phyloP scores from a whole-genome alignment of 768 basidiomycete genomes.

The Megacollybia marginata region DNA sequence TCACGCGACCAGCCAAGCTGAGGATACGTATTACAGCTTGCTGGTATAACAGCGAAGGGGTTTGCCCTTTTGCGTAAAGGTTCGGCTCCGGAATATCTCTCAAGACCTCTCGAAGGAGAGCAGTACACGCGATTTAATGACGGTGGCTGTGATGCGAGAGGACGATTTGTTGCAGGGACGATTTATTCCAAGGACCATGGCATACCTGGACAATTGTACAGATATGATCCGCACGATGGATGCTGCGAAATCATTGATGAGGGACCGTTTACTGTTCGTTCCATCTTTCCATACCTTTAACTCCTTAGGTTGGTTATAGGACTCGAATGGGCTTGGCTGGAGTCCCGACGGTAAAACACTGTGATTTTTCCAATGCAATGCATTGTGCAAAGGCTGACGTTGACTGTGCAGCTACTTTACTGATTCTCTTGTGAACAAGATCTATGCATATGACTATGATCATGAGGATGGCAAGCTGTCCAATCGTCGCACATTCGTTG shows the following conservation, averaged over 20 bases:
- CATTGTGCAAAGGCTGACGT: slow-evolving; percentile 2
- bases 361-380: slow-evolving; percentile 25
- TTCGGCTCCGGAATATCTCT: slow-evolving; percentile 40
- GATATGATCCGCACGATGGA: slow-evolving; percentile 45
- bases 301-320: slow-evolving; percentile 22
- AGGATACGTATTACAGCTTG: slow-evolving; percentile 33
- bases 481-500: slow-evolving; percentile 50
- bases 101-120: slow-evolving; percentile 37
- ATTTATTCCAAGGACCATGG: slow-evolving; percentile 40
- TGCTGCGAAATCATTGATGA: slow-evolving; percentile 46
- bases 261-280: slow-evolving; percentile 56
- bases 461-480: slow-evolving; percentile 41
- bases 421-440: slow-evolving; percentile 57
- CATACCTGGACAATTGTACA: slow-evolving; percentile 51
- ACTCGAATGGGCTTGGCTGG: slow-evolving; percentile 62
- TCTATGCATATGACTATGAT: slow-evolving; percentile 61
- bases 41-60: slow-evolving; percentile 50
- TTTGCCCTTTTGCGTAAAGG: slow-evolving; percentile 42
- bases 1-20: neutral
- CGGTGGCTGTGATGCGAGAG: slow-evolving; percentile 57
- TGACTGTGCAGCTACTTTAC: slow-evolving; percentile 58
- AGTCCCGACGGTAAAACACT: slow-evolving; percentile 54
- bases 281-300: slow-evolving; percentile 2
- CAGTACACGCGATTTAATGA: slow-evolving; percentile 60
- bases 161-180: slow-evolving; percentile 64